These are phyloP conservation scores for Mortierella sp. DNA, from an alignment of 371 early-diverging fungal species.

Conservation along the genomic window DNA sequence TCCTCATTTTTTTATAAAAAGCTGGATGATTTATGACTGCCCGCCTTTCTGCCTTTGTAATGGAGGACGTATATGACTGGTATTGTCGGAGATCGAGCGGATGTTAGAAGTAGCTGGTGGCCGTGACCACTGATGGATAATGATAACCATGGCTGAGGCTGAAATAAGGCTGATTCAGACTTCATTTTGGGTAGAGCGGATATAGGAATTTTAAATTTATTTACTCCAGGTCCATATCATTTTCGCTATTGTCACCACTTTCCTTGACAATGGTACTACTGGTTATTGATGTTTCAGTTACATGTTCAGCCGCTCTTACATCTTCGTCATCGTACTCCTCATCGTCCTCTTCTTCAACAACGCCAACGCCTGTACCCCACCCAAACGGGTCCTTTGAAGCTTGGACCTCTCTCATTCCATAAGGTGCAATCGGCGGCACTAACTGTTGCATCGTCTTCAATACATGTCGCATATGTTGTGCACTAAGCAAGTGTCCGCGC, in stretches of 20 bases:
- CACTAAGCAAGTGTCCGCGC: constrained; percentile 35
- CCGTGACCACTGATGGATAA: constrained; percentile 10
- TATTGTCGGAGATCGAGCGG: constrained; percentile 19
- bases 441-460: constrained; percentile 8
- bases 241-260: neutral
- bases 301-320: neutral
- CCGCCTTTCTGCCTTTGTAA: too few relatives aligned
- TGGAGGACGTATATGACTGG: neutral
- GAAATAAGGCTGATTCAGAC: neutral
- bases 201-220: constrained; percentile 9
- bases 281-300: neutral
- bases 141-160: neutral
- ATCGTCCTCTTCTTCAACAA: constrained; percentile 31
- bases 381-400: constrained; percentile 34
- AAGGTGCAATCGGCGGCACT: constrained; percentile 8
- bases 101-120: neutral
- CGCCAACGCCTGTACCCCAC: constrained; percentile 32
- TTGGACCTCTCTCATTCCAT: constrained; percentile 15
- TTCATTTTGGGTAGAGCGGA: neutral
- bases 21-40: too few relatives aligned
- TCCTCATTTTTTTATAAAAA: too few relatives aligned
- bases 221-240: constrained; percentile 35
- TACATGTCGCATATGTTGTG: constrained; percentile 26
- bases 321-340: constrained; percentile 19
- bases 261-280: neutral